These are phyloP conservation scores for Guyanaporus albipodus DNA, from an alignment of 768 basidiomycete species.

Conservation along the genomic window DNA sequence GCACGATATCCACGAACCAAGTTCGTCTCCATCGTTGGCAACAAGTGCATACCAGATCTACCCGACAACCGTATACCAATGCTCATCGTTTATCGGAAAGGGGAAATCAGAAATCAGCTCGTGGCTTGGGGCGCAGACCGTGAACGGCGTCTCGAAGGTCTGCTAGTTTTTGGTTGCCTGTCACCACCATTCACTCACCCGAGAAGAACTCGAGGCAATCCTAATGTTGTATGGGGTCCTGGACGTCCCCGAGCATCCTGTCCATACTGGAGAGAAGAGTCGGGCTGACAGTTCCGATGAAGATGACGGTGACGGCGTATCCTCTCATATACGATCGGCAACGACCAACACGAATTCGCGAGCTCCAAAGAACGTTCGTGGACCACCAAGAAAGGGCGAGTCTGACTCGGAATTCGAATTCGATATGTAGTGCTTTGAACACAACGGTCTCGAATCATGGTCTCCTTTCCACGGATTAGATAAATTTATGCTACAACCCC, in stretches of 20 bases:
- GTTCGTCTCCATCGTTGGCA: constrained; percentile 92
- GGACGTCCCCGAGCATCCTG: constrained; percentile 50
- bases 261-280: constrained; percentile 24
- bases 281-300: constrained; percentile 42
- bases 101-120: constrained; percentile 85
- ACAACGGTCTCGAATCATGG: neutral
- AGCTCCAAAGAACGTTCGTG: constrained; percentile 53
- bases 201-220: constrained; percentile 65
- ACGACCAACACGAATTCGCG: constrained; percentile 52
- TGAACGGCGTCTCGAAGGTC: constrained; percentile 77
- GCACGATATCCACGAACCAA: constrained; percentile 86
- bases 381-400: constrained; percentile 49
- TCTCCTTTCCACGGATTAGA: neutral
- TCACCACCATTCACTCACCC: constrained; percentile 1
- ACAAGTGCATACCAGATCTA: constrained; percentile 95
- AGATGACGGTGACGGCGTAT: constrained; percentile 47
- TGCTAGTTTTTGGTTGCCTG: constrained; percentile 6
- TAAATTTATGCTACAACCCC: neutral
- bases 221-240: constrained; percentile 64
- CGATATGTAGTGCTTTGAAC: constrained; percentile 43
- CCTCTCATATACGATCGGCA: constrained; percentile 54
- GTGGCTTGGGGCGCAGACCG: constrained; percentile 79
- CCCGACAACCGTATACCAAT: constrained; percentile 90
- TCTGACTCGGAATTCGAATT: constrained; percentile 82
- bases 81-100: constrained; percentile 87